These are phyloP conservation scores for Phytophthora sp. DNA, from an alignment of 352 stramenopile species.

Conservation along the genomic window DNA sequence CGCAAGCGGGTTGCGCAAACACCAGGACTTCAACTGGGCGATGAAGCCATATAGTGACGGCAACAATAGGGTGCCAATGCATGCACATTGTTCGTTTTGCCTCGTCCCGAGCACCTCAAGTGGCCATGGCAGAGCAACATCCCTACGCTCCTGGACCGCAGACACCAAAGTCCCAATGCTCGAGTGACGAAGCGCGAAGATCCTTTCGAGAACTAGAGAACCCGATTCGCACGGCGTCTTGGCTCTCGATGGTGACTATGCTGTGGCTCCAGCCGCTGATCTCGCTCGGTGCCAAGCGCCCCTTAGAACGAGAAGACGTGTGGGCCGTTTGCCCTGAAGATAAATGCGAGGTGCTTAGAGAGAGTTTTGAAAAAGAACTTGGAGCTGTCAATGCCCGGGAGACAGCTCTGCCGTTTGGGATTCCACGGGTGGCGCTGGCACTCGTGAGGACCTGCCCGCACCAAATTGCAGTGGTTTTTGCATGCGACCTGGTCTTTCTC, in stretches of 20 bases:
- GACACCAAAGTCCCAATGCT: slow-evolving; percentile 13
- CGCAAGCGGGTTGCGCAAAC: slow-evolving; percentile 16
- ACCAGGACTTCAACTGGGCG: slow-evolving; percentile 10
- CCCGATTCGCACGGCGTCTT: slow-evolving; percentile 29
- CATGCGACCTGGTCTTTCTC: slow-evolving; percentile 31
- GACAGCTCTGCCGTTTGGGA: slow-evolving; percentile 2
- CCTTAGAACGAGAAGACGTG: slow-evolving; percentile 34
- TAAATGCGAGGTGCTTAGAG: slow-evolving; percentile 22
- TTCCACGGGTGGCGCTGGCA: slow-evolving; percentile 23
- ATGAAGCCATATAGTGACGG: not conserved
- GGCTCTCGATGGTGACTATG: slow-evolving; percentile 35
- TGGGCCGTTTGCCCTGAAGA: slow-evolving; percentile 37
- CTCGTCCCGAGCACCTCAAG: not conserved
- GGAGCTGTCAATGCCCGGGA: slow-evolving; percentile 1
- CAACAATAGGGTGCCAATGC: too few relatives aligned
- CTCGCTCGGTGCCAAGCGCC: slow-evolving; percentile 35
- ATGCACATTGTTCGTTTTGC: not conserved
- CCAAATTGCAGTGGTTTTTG: slow-evolving; percentile 22
- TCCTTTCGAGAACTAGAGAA: slow-evolving; percentile 32
- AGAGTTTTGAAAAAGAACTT: slow-evolving; percentile 25
- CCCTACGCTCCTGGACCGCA: slow-evolving; percentile 11
- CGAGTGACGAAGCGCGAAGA: not conserved
- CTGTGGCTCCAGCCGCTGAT: slow-evolving; percentile 44
- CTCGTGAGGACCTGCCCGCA: slow-evolving; percentile 24
- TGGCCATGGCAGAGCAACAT: slow-evolving; percentile 2